Percentiles rank a stretch among this genome's conserved stretches.
Conservation (phyloP, 441 rosid species). For the Pelargonium myrrhifolium region DNA sequence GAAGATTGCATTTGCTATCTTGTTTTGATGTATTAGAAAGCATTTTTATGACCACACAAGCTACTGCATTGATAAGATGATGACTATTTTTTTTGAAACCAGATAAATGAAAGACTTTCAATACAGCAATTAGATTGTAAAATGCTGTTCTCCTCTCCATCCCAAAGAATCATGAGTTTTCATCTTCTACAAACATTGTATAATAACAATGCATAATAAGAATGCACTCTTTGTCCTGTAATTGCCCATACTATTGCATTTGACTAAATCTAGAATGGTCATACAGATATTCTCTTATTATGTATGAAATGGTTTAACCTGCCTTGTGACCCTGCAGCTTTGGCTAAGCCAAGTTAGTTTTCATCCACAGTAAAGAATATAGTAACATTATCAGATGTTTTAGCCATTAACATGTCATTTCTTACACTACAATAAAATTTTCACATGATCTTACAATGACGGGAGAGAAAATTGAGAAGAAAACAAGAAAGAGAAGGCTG, state of each 20-base stretch:
- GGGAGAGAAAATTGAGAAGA: constrained; percentile 13
- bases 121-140: neutral
- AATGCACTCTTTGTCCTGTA: no score
- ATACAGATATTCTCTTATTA: neutral
- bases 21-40: neutral
- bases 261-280: neutral
- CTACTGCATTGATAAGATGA: neutral
- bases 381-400: constrained; percentile 15
- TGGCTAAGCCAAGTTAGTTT: no score
- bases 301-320: neutral
- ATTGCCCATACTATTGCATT: neutral
- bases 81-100: neutral
- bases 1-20: neutral
- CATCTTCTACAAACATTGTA: neutral
- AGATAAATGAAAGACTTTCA: neutral
- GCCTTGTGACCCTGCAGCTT: no score
- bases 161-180: neutral
- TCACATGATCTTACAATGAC: constrained; percentile 38
- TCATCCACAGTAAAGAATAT: neutral
- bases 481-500: constrained; percentile 10
- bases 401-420: constrained; percentile 27
- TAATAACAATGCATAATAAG: no score
- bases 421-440: constrained; percentile 32
- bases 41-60: neutral
- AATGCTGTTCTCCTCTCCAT: neutral